Base-by-base conservation (phyloP, 2,329 filamentous ascomycete genomes). In the Cylindrodendrum hubeiense region DNA sequence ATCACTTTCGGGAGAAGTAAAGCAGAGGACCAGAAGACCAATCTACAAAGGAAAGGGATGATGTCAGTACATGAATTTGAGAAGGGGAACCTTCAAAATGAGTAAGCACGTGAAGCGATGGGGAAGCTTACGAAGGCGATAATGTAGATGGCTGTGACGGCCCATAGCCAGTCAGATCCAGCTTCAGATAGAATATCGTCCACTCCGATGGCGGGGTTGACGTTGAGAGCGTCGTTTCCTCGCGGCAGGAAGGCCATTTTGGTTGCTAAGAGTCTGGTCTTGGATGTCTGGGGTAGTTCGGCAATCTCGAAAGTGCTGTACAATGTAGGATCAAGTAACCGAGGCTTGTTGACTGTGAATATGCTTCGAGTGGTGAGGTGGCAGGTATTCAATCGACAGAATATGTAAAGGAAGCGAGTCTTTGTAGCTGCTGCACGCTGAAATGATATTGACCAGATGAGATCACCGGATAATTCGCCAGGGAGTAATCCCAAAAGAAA, bases 101-200 rank as follows among this genome's bases (percentile, higher is more conserved):
- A 28, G 5, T 2, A 30, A 60, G 12, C 1, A 17, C 10, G 21
- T 10, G 12, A n/a, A 9, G 22, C 12, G 30, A 17, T 2, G 17
- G 33, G 39, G 37, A 13, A 73, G 15, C 80, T 53, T 71, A 84
- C 81, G 62, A 84, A 82, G 9, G 79, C 76, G 8, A 85, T 15
- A 10, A 76, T 64, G 68, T 83, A 85, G 71, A 87, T 62, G 52
- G 84, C 83, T 3, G 81, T 82, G 37, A 85, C 83, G 30, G 85
- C 79, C 80, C 81, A 87, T 8, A 87, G 78, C 85, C 85, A 87
- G 78, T 85, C 76, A 46, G 84, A 86, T 56, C 85, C 85, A 63
- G 83, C 72, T 1, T 76, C 75, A 3, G 79, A 79, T 7, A 87
- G 77, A 21, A 24, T 22, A 24, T 82, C 72, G 34, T 76, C 71